Evolutionary conservation across 2,329 filamentous ascomycete species (phyloP), one percentile per base, ranked within the genome.

Genomic region (Microdochium paspali): DNA sequence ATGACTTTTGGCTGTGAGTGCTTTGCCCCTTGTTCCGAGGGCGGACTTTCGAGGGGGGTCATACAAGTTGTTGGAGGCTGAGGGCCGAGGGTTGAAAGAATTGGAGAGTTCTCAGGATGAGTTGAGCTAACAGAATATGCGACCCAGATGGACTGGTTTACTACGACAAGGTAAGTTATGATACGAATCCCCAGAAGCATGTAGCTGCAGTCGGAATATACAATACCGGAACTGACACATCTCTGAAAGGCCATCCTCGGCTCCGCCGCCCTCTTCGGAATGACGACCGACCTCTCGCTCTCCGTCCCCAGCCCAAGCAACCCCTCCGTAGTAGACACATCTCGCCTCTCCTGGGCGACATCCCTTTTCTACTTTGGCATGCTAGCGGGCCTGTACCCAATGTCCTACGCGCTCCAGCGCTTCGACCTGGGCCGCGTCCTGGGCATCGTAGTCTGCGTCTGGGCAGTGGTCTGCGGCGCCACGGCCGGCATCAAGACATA

Each of bases 351-450:
- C 54, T 90, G 85, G 85, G 85, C 85, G 2, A 89, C 84, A 0
- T 88, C 83, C 0, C 71, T 88, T 56, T 89, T 90, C 68, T 90
- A 89, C 67, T 88, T 90, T 54, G 85, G 85, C 31, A 86, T 87
- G 83, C 72, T 90, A 2, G 80, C 77, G 0, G 85, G 85, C 0
- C 67, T 86, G 3, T 89, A 87, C 51, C 85, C 85, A 2, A 80
- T 88, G 76, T 83, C 82, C 0, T 87, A 84, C 50, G 69, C 77
- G 0, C 69, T 87, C 1, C 85, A 90, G 61, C 76, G 78, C 20
- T 85, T 87, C 66, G 70, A 79, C 50, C 71, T 80, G 2, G 76
- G 80, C n/a, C 72, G 74, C 44, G 76, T 85, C 1, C 72, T 90
- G 2, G 83, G 84, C 12, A 68, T 58, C 12, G 67, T 82, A 2